Evolutionary conservation across 179 eudicot genomes (phyloP), one percentile per base, ranked within the genome.

Genomic region (Spinacia oleracea): DNA sequence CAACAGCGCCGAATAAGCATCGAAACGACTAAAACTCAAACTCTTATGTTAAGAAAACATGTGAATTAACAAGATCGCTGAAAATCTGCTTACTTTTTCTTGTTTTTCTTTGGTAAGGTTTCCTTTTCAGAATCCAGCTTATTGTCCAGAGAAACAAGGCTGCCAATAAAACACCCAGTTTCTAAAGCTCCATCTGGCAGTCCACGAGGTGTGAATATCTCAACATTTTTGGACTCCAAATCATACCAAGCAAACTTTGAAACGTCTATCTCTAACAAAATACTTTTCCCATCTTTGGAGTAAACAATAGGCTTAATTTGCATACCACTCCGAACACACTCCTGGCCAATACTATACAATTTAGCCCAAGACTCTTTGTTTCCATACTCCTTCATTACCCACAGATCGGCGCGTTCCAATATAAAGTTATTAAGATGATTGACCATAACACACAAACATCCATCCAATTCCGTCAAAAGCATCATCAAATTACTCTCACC

Each of bases 331-430:
- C 34, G n/a, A 10, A 65, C 23, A 60, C 73, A 8, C 29, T 60
- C 34, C 11, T 50, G 15, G 31, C 60, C 53, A 76, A 79, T 64
- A 7, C 67, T 18, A 58, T 38, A 64, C 43, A 79, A 51, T 18
- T 29, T 66, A 66, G 21, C 31, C 82, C 82, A 80, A 9, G 77
- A 63, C 4, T 79, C 82, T 70, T 55, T 73, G 25, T 65, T 79
- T 35, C 82, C 82, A 66, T 73, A 80, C 50, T 74, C 78, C 59
- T 55, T 80, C 78, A 80, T 80, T 27, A 80, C 48, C 78, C 74
- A 80, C 21, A 65, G 66, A 74, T 80, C 82, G 4, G 25, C 78
- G 16, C 67, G 12, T 62, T 66, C 6, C 48, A 38, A 7, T n/a
- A 40, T 0, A 40, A n/a, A 12, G n/a, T 40, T n/a, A 3, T 1